A percentile compares a stretch with the other conserved stretches of the same genome.
These are phyloP conservation scores for Erodium moschatum DNA, from an alignment of 441 rosid genomes.

Conservation along the genomic window DNA sequence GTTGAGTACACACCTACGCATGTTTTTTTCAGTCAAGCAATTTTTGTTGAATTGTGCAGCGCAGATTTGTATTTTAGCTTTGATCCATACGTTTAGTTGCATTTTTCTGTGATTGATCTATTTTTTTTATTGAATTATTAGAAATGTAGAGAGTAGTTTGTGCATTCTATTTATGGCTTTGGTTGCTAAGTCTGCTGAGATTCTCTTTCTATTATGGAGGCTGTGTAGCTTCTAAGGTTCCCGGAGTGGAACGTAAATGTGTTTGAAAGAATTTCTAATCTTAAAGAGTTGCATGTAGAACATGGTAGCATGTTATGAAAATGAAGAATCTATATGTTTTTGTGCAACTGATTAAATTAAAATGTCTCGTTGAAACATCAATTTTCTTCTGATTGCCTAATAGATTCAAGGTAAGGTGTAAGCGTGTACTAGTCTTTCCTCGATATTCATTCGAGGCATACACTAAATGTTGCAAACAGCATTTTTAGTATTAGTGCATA, in stretches of 20 bases:
- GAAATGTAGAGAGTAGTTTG: slow-evolving; percentile 2
- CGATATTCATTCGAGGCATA: slow-evolving; percentile 10
- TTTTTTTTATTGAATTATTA: background rate
- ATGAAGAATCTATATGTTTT: background rate
- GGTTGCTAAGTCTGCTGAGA: slow-evolving; percentile 14
- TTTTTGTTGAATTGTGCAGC: slow-evolving; percentile 61
- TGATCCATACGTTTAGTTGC: background rate
- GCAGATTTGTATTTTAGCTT: slow-evolving; percentile 44
- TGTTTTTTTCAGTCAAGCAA: slow-evolving; percentile 25
- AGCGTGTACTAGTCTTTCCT: slow-evolving; percentile 9
- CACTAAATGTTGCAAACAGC: background rate
- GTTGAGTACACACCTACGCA: background rate
- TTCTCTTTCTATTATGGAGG: slow-evolving; percentile 39
- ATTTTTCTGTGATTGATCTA: background rate
- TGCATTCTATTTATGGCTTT: slow-evolving; percentile 13
- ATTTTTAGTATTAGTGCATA: background rate
- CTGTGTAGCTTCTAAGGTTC: slow-evolving; percentile 42
- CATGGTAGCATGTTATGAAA: slow-evolving; percentile 39
- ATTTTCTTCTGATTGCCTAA: slow-evolving; percentile 20
- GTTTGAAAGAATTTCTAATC: slow-evolving; percentile 72
- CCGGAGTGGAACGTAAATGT: slow-evolving; percentile 48
- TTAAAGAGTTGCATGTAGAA: slow-evolving; percentile 75
- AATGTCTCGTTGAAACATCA: slow-evolving; percentile 13
- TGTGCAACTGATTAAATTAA: background rate
- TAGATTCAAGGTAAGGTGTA: slow-evolving; percentile 58